Evolutionary conservation across 768 basidiomycete species (phyloP).

Genomic region (Coprinopsis strossmayeri): DNA sequence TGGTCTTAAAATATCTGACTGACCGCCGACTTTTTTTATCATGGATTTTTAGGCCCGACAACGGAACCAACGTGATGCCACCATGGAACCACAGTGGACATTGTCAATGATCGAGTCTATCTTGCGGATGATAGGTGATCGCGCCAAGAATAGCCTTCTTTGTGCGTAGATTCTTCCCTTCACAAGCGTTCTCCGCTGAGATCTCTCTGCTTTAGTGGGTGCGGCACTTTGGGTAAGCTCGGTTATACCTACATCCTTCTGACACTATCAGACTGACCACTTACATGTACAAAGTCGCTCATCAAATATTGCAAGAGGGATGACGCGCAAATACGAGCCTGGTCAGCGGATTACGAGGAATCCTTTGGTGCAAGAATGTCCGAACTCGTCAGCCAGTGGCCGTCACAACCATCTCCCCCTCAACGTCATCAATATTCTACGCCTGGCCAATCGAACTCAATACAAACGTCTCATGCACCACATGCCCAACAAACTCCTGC

Average conservation of each 20-base stretch:
- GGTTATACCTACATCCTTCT: slow-evolving; percentile 4
- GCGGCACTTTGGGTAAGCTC: slow-evolving; percentile 53
- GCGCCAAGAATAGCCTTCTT: slow-evolving; percentile 42
- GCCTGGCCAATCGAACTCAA: slow-evolving; percentile 11
- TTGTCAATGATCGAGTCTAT: slow-evolving; percentile 36
- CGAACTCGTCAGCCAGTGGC: slow-evolving; percentile 38
- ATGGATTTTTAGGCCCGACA: slow-evolving; percentile 29
- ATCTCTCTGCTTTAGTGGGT: slow-evolving; percentile 40
- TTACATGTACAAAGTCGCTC: slow-evolving; percentile 40
- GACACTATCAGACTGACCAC: slow-evolving; percentile 6
- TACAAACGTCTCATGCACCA: slow-evolving; percentile 5
- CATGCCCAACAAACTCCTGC: slow-evolving; percentile 18
- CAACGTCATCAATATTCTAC: slow-evolving; percentile 23
- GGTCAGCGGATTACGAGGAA: slow-evolving; percentile 60
- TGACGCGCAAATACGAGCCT: slow-evolving; percentile 46
- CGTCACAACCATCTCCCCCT: slow-evolving; percentile 29
- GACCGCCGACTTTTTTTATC: slow-evolving; percentile 1
- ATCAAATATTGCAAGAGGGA: slow-evolving; percentile 59
- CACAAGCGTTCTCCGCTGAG: slow-evolving; percentile 6
- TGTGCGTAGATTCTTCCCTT: slow-evolving; percentile 23
- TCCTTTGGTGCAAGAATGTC: slow-evolving; percentile 56
- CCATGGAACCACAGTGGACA: slow-evolving; percentile 37
- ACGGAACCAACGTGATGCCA: slow-evolving; percentile 28
- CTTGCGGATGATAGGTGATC: slow-evolving; percentile 40
- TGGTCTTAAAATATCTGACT: neutral